phyloP scores from a whole-genome alignment of 441 rosid species.

The Gossypium davidsonii region DNA sequence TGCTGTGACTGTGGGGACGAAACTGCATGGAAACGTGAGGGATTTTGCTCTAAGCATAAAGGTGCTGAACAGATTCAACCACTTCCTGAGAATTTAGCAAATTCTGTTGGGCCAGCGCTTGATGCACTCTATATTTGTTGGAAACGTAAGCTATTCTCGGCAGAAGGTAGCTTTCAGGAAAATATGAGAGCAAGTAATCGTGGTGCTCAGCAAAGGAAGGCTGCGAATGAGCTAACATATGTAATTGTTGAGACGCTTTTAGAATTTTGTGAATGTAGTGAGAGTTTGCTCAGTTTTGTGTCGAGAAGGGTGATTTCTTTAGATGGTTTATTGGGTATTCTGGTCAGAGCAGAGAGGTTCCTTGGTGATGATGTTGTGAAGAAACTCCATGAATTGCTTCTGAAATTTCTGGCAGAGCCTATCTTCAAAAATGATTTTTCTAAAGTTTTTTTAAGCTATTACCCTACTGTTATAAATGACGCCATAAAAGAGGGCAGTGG shows the following conservation, averaged over 20 bases:
- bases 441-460: conserved; percentile 71
- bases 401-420: conserved; percentile 91
- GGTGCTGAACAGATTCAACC: conserved; percentile 95
- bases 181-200: conserved; percentile 31
- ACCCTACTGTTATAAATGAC: conserved; percentile 63
- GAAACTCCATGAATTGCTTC: conserved; percentile 76
- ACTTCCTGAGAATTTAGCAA: conserved; percentile 63
- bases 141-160: conserved; percentile 52
- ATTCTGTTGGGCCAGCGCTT: conserved; percentile 69
- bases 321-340: conserved; percentile 61
- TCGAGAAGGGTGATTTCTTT: conserved; percentile 54
- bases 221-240: conserved; percentile 62
- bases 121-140: conserved; percentile 65
- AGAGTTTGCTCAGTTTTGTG: conserved; percentile 91
- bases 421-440: conserved; percentile 86
- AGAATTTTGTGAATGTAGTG: conserved; percentile 71
- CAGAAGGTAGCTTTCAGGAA: conserved; percentile 36
- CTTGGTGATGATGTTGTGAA: conserved; percentile 39
- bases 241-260: conserved; percentile 77
- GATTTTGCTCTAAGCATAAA: conserved; percentile 90
- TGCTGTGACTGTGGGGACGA: conserved; percentile 99
- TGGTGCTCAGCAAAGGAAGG: conserved; percentile 30
- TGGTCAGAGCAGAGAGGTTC: conserved; percentile 79
- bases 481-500: conserved; percentile 52
- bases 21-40: conserved; percentile 94